Percentiles rank a stretch among this genome's conserved stretches.
phyloP scores from a whole-genome alignment of 2,329 filamentous ascomycete species.

The Fusarium circinatum region DNA sequence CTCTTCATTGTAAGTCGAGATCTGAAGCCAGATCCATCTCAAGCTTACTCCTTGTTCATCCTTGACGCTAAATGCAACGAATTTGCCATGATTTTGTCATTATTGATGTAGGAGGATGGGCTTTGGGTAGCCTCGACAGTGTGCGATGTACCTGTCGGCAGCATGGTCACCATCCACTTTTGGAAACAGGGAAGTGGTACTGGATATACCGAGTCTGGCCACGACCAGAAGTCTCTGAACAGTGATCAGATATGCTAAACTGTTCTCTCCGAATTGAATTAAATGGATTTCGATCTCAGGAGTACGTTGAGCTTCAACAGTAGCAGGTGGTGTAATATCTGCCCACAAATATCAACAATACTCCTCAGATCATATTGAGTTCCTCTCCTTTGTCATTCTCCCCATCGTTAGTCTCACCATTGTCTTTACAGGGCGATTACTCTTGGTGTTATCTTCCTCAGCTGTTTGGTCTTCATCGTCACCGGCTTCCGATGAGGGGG shows the following conservation, averaged over 20 bases:
- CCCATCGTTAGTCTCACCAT: neutral
- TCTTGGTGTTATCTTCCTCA: neutral
- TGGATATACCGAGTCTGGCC: neutral
- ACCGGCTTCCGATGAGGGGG: neutral
- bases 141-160: neutral
- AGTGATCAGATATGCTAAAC: too few species aligned
- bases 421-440: neutral
- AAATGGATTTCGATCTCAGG: too few species aligned
- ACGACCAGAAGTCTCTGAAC: too few species aligned
- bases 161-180: neutral
- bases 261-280: fast-evolving
- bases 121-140: neutral
- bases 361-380: too few species aligned
- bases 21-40: neutral
- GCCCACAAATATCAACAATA: neutral
- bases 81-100: fast-evolving
- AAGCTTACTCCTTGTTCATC: neutral
- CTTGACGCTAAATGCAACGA: fast-evolving
- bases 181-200: neutral
- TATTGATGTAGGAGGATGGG: fast-evolving
- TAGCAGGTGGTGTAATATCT: neutral
- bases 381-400: fast-evolving
- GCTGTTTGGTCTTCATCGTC: neutral
- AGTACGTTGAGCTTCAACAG: too few species aligned
- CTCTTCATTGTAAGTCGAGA: neutral